Evolutionary conservation across 208 protist genomes (phyloP).

Genomic region (Leishmania tarentolae): DNA sequence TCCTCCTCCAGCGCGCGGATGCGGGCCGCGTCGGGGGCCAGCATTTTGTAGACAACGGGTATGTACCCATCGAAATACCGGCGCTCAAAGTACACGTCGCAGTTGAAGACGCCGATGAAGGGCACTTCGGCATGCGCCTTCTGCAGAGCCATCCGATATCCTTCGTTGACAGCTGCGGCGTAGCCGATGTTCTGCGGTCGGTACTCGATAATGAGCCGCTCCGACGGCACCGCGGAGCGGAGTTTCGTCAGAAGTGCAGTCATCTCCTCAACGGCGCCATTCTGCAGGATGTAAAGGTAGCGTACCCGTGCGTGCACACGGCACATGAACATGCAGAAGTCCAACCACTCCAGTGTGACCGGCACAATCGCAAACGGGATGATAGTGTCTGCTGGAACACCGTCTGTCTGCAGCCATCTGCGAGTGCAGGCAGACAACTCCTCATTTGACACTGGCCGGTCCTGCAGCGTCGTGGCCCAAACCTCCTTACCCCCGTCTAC

Average conservation of each 20-base stretch:
- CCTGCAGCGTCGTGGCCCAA: constrained; percentile 6
- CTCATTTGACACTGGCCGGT: constrained; percentile 4
- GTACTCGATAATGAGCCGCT: constrained; percentile 11
- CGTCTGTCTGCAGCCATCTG: constrained; percentile 20
- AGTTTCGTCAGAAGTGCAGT: constrained; percentile 2
- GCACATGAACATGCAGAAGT: constrained; percentile 24
- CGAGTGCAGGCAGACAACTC: constrained; percentile 9
- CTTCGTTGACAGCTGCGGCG: constrained; percentile 22
- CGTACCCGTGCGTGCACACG: constrained; percentile 16
- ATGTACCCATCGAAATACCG: constrained; percentile 17
- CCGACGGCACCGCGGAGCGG: constrained; percentile 5
- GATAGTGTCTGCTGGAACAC: constrained; percentile 7
- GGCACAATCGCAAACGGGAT: constrained; percentile 22
- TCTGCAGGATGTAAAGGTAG: constrained; percentile 25
- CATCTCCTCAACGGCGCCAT: constrained; percentile 21
- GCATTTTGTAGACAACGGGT: constrained; percentile 10
- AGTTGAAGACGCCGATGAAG: constrained; percentile 29
- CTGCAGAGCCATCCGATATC: constrained; percentile 20
- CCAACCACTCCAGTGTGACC: constrained; percentile 14
- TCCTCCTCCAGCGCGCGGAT: constrained; percentile 18
- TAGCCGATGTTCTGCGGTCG: constrained; percentile 21
- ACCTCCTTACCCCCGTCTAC: neutral
- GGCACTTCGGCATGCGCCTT: constrained; percentile 21
- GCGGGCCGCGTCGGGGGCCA: constrained; percentile 11
- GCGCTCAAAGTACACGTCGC: constrained; percentile 19